These are phyloP conservation scores for Beverwykella pulmonaria DNA, from an alignment of 495 filamentous ascomycete species.

Conservation along the genomic window DNA sequence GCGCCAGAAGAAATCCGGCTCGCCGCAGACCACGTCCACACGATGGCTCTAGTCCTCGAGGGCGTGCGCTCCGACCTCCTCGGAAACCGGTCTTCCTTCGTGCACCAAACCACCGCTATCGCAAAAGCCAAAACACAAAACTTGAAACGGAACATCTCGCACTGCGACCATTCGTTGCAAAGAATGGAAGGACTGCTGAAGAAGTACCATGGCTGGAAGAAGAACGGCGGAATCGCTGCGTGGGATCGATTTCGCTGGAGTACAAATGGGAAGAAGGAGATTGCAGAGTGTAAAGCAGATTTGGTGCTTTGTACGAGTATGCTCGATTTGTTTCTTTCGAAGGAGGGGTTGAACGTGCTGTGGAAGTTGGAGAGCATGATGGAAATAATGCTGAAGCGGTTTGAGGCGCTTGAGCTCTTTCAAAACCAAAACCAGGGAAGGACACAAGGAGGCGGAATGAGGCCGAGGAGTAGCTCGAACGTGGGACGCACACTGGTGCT, in stretches of 20 bases:
- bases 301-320: constrained; percentile 10
- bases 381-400: constrained; percentile 12
- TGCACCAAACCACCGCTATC: constrained; percentile 8
- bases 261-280: constrained; percentile 25
- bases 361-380: constrained; percentile 23
- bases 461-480: neutral
- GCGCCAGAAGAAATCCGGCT: constrained; percentile 20
- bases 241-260: constrained; percentile 30
- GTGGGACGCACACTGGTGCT: constrained; percentile 9
- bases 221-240: neutral
- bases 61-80: constrained; percentile 22
- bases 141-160: constrained; percentile 6
- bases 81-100: constrained; percentile 11
- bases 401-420: constrained; percentile 12
- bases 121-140: neutral
- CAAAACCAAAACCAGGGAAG: neutral
- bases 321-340: constrained; percentile 23
- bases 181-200: constrained; percentile 13
- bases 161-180: constrained; percentile 7
- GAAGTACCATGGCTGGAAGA: constrained; percentile 18
- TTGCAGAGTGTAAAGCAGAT: constrained; percentile 21
- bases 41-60: constrained; percentile 25
- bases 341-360: constrained; percentile 14
- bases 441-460: neutral
- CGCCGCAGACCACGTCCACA: constrained; percentile 20